A percentile compares a stretch with the other conserved stretches of the same genome.
These are phyloP conservation scores for Polygonum aviculare DNA, from an alignment of 148 eudicot genomes.

Conservation along the genomic window DNA sequence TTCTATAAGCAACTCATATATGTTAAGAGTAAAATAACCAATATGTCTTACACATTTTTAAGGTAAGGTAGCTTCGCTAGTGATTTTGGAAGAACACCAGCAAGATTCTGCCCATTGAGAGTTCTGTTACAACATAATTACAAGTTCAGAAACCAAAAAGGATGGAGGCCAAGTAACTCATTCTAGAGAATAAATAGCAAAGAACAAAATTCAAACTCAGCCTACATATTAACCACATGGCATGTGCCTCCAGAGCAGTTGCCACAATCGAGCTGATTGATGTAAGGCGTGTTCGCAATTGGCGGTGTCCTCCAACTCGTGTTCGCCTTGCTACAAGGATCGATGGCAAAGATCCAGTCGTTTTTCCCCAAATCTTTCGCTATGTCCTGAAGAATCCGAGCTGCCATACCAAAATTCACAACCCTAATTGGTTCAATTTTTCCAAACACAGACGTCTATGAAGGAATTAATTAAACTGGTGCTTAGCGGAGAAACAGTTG, in stretches of 20 bases:
- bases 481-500: no score
- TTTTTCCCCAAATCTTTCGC: neutral
- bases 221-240: slow-evolving; percentile 8
- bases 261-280: neutral
- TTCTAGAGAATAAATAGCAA: no score
- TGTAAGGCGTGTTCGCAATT: neutral
- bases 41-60: slow-evolving; percentile 15
- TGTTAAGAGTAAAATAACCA: no score
- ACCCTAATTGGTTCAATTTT: neutral
- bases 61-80: slow-evolving; percentile 27
- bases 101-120: slow-evolving; percentile 29
- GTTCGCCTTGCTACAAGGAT: neutral
- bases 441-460: neutral
- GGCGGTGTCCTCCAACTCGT: neutral
- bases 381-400: neutral
- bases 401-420: neutral
- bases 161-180: no score
- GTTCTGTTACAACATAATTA: slow-evolving; percentile 10
- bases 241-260: neutral
- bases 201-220: neutral
- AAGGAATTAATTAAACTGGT: neutral
- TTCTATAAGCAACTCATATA: no score
- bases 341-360: neutral
- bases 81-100: slow-evolving; percentile 26
- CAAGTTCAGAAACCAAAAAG: neutral